These are phyloP conservation scores for Epithemia pelagica DNA, from an alignment of 108 stramenopile genomes.

Conservation along the genomic window DNA sequence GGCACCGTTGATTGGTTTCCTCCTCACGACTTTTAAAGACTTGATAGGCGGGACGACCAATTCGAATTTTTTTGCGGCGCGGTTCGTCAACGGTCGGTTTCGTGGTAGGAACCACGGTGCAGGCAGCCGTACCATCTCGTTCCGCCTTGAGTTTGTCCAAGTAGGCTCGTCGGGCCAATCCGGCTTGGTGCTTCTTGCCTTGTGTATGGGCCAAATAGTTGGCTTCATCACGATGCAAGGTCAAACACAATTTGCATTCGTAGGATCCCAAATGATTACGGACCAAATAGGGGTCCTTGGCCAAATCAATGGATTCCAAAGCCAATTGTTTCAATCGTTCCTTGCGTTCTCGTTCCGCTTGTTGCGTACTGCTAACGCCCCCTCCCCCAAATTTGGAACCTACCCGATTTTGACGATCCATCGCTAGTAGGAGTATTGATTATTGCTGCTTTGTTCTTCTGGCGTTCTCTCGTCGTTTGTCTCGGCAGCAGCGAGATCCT, in stretches of 20 bases:
- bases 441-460: too few species aligned
- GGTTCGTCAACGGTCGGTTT: neutral
- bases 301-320: conserved; percentile 96
- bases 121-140: conserved; percentile 16
- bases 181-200: conserved; percentile 98
- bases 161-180: conserved; percentile 82
- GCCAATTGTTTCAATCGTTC: conserved; percentile 94
- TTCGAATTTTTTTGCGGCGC: conserved; percentile 53
- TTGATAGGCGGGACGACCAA: conserved; percentile 98
- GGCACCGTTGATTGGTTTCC: conserved; percentile 83
- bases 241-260: conserved; percentile 98
- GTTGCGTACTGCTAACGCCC: conserved; percentile 82
- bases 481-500: too few species aligned
- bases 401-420: conserved; percentile 96
- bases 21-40: conserved; percentile 90
- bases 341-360: conserved; percentile 94
- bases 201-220: conserved; percentile 99
- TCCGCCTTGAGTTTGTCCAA: conserved; percentile 72
- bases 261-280: conserved; percentile 97
- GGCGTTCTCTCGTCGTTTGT: too few species aligned
- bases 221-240: conserved; percentile 97
- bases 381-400: conserved; percentile 97
- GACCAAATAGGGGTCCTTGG: conserved; percentile 99
- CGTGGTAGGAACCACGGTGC: neutral
- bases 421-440: too few species aligned